Evolutionary conservation across 1,284 basidiomycete species (phyloP).

Genomic region (Cutaneotrichosporon spelunceum): DNA sequence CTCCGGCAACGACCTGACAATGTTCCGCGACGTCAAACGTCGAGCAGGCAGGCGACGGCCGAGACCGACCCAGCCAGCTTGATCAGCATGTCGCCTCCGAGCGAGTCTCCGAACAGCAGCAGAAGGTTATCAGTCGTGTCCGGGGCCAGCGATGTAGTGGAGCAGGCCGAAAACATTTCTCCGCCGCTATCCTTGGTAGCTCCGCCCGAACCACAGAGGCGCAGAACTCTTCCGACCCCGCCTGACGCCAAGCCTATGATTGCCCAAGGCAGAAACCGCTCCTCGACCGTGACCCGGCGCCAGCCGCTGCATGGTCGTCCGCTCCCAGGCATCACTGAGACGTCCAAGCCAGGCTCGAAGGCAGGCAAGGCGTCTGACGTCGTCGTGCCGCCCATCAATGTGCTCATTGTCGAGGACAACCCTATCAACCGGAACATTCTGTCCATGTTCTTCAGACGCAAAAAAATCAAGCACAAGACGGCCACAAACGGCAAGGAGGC

Average conservation of each 20-base stretch:
- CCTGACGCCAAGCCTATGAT: slow-evolving; percentile 32
- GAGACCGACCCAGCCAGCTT: slow-evolving; percentile 16
- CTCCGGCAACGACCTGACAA: slow-evolving; percentile 3
- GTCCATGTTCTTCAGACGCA: slow-evolving; percentile 91
- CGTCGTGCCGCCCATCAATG: slow-evolving; percentile 89
- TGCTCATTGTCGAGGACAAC: slow-evolving; percentile 96
- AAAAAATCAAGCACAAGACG: slow-evolving; percentile 91
- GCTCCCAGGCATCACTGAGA: not conserved
- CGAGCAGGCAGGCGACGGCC: slow-evolving; percentile 28
- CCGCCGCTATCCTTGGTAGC: not conserved
- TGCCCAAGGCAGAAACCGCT: slow-evolving; percentile 37
- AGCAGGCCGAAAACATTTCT: not conserved
- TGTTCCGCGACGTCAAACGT: slow-evolving; percentile 16
- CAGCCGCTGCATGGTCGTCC: not conserved
- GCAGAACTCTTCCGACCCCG: slow-evolving; percentile 32
- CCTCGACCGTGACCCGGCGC: slow-evolving; percentile 18
- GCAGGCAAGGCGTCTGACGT: slow-evolving; percentile 35
- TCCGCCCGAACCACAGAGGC: slow-evolving; percentile 13
- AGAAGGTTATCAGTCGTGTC: slow-evolving; percentile 32
- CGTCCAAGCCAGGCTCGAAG: not conserved
- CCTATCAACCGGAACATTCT: slow-evolving; percentile 97
- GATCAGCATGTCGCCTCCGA: slow-evolving; percentile 2
- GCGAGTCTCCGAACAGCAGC: slow-evolving; percentile 20
- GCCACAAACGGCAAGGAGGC: slow-evolving; percentile 95
- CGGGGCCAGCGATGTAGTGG: slow-evolving; percentile 9